Percentiles rank a stretch among this genome's conserved stretches.
Evolutionary conservation across 495 filamentous ascomycete genomes (phyloP).

Genomic region (Sphaerosporella brunnea): DNA sequence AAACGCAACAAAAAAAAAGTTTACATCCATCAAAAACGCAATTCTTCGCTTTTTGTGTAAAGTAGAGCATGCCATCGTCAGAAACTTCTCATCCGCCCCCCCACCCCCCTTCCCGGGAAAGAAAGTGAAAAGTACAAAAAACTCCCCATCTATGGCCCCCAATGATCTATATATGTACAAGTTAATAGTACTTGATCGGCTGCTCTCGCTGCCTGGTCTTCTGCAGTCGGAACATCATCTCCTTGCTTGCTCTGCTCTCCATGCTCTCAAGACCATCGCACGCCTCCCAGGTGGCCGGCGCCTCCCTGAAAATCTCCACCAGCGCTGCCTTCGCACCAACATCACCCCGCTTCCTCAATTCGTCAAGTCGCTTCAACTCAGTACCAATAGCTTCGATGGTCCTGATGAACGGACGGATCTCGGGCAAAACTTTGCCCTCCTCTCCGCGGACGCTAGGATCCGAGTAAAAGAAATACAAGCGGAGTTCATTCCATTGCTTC

Average conservation of each 20-base stretch:
- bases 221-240: slow-evolving; percentile 9
- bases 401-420: slow-evolving; percentile 19
- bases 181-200: neutral
- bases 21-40: no score
- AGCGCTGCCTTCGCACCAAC: slow-evolving; percentile 11
- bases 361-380: slow-evolving; percentile 12
- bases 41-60: no score
- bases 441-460: slow-evolving; percentile 11
- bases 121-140: neutral
- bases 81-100: no score
- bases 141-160: neutral
- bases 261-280: slow-evolving; percentile 14
- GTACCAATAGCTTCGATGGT: slow-evolving; percentile 18
- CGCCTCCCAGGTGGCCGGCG: slow-evolving; percentile 16
- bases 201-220: neutral
- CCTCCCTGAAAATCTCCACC: slow-evolving; percentile 9
- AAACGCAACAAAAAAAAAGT: no score
- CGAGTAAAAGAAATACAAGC: slow-evolving; percentile 1
- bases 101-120: no score
- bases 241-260: slow-evolving; percentile 20
- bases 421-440: slow-evolving; percentile 5
- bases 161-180: neutral
- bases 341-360: slow-evolving; percentile 10
- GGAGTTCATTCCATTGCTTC: slow-evolving; percentile 2
- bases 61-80: no score